phyloP scores from a whole-genome alignment of 2,329 filamentous ascomycete genomes.

The Colletotrichum trifolii region DNA sequence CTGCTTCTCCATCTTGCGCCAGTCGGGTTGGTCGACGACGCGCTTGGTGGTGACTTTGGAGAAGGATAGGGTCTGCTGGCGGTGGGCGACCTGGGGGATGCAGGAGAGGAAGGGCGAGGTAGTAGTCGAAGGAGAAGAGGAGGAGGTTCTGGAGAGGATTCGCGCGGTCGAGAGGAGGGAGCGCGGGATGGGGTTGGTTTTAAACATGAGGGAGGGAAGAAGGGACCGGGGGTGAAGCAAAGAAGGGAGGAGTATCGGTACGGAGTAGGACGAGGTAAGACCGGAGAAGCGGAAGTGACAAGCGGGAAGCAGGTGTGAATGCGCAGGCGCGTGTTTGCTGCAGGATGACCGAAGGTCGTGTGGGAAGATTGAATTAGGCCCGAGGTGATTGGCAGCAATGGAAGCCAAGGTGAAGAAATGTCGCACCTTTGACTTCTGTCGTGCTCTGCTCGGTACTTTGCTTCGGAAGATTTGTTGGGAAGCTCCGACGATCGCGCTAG shows the following conservation, averaged over 20 bases:
- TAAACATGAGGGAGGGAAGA: constrained; percentile 25
- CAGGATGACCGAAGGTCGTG: constrained; percentile 22
- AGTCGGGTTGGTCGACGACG: constrained; percentile 14
- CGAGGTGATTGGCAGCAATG: constrained; percentile 3
- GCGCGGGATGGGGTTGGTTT: constrained; percentile 23
- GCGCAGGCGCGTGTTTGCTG: neutral
- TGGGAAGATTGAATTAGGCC: constrained; percentile 12
- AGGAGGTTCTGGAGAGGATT: neutral
- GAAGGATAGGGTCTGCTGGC: constrained; percentile 9
- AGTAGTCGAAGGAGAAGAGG: constrained; percentile 7
- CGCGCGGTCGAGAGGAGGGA: constrained; percentile 22
- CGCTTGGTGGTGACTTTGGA: constrained; percentile 15
- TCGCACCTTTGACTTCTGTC: constrained; percentile 14
- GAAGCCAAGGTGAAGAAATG: constrained; percentile 31
- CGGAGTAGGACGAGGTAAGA: neutral
- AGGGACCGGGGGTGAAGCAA: neutral
- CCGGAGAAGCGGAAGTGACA: neutral
- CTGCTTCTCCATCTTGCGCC: constrained; percentile 35
- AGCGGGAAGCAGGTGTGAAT: neutral
- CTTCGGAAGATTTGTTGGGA: constrained; percentile 34
- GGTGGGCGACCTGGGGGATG: constrained; percentile 4
- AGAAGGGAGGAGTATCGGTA: constrained; percentile 2
- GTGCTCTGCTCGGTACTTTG: no score
- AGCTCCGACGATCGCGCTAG: constrained; percentile 31
- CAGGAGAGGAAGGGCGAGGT: neutral